Conservation (phyloP, 306 rosid genomes). For the Lupinus albus region DNA sequence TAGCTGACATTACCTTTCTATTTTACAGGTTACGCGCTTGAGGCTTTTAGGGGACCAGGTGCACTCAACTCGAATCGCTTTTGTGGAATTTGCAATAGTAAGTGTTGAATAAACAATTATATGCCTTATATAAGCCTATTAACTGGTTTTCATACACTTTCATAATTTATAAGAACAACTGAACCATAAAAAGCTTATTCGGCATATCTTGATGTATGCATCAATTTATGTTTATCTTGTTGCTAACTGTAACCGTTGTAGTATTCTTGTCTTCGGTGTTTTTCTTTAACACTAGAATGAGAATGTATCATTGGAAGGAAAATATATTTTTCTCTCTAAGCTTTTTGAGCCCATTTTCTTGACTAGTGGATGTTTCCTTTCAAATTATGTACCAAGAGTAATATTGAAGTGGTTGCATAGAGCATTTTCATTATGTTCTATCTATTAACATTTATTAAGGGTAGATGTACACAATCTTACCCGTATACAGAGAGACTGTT, state of each 20-base stretch:
- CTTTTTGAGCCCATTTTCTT: slow-evolving; percentile 10
- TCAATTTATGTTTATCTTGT: slow-evolving; percentile 13
- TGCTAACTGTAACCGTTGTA: not conserved
- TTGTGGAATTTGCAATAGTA: slow-evolving; percentile 87
- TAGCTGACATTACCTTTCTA: slow-evolving; percentile 18
- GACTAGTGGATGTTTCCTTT: not conserved
- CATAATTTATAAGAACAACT: slow-evolving; percentile 20
- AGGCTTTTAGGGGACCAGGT: slow-evolving; percentile 97
- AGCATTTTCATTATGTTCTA: not conserved
- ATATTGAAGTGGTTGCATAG: not conserved
- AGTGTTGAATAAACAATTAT: slow-evolving; percentile 13
- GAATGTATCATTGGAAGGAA: slow-evolving; percentile 5
- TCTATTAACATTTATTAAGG: too few species aligned
- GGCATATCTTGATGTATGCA: slow-evolving; percentile 2
- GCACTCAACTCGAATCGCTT: slow-evolving; percentile 98
- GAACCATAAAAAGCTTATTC: not conserved
- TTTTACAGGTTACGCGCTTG: slow-evolving; percentile 79
- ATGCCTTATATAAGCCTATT: not conserved
- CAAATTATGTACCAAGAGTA: not conserved
- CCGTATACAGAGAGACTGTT: too few species aligned
- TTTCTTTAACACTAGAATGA: not conserved
- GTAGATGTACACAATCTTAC: too few species aligned
- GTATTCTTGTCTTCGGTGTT: slow-evolving; percentile 2
- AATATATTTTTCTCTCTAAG: not conserved
- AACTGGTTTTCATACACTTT: not conserved